A percentile compares a stretch with the other conserved stretches of the same genome.
Evolutionary conservation across 129 eudicot genomes (phyloP).

Genomic region (Chrysanthemum seticuspe): DNA sequence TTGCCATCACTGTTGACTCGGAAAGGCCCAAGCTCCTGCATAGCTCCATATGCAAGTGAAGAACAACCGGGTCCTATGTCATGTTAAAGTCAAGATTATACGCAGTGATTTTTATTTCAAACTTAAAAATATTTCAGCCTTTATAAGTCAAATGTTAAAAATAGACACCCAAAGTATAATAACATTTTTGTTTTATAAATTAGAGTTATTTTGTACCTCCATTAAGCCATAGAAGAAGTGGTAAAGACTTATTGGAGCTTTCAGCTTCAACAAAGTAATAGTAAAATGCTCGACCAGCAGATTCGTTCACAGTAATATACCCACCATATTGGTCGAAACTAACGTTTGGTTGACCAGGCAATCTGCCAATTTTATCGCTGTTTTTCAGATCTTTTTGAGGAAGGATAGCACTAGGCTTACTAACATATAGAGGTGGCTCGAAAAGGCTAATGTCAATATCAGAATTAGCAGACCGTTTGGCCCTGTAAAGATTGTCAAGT

Average conservation of each 20-base stretch:
- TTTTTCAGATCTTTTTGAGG: slow-evolving; percentile 45
- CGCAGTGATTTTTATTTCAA: neutral
- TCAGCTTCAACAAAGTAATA: slow-evolving; percentile 84
- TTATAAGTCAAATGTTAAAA: neutral
- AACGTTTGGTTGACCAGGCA: slow-evolving; percentile 78
- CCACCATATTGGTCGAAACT: slow-evolving; percentile 73
- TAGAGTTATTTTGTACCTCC: slow-evolving; percentile 58
- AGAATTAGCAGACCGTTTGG: slow-evolving; percentile 30
- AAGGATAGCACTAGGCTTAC: slow-evolving; percentile 9
- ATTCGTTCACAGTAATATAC: slow-evolving; percentile 57
- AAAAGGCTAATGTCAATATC: slow-evolving; percentile 41
- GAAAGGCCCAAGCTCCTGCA: slow-evolving; percentile 87
- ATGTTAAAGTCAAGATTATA: neutral
- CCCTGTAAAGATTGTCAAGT: slow-evolving; percentile 36
- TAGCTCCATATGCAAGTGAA: slow-evolving; percentile 84
- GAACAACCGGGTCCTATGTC: slow-evolving; percentile 81
- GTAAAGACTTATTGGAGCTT: slow-evolving; percentile 35
- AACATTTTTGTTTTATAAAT: neutral
- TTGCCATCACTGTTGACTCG: slow-evolving; percentile 78
- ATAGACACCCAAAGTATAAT: neutral
- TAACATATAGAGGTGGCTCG: slow-evolving; percentile 21
- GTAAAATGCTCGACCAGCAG: slow-evolving; percentile 69
- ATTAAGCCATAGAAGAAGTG: slow-evolving; percentile 96
- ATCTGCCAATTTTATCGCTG: slow-evolving; percentile 49
- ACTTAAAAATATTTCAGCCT: neutral